phyloP scores from a whole-genome alignment of 2,329 filamentous ascomycete genomes.

The Neonectria faginata region DNA sequence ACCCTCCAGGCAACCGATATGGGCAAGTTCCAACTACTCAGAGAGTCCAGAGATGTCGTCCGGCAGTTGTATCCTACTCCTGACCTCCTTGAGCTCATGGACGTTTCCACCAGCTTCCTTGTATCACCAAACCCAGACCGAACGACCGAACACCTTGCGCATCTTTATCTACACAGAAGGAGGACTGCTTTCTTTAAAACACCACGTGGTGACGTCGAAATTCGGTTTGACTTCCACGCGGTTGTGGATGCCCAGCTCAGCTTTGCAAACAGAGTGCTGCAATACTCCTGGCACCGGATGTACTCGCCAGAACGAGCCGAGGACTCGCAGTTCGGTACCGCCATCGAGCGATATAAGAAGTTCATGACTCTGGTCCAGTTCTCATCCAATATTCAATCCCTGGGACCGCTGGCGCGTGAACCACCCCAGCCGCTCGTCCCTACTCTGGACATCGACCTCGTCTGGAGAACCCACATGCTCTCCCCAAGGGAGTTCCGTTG shows the following conservation, averaged over 20 bases:
- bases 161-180: constrained; percentile 11
- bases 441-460: constrained; percentile 35
- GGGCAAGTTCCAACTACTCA: constrained; percentile 20
- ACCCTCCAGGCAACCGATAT: constrained; percentile 13
- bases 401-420: neutral
- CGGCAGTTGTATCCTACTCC: constrained; percentile 7
- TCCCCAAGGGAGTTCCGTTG: constrained; percentile 18
- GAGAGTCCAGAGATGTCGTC: constrained; percentile 13
- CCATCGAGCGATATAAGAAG: constrained; percentile 32
- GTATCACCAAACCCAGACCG: constrained; percentile 1
- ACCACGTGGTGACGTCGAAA: neutral
- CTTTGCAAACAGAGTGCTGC: constrained; percentile 23
- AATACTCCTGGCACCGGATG: constrained; percentile 39
- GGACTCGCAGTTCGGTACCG: constrained; percentile 15
- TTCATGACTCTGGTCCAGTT: constrained; percentile 32
- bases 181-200: constrained; percentile 11
- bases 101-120: constrained; percentile 20
- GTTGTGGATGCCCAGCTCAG: constrained; percentile 28
- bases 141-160: constrained; percentile 10
- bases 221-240: constrained; percentile 29
- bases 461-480: constrained; percentile 40
- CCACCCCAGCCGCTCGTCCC: constrained; percentile 3
- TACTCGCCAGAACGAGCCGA: constrained; percentile 1
- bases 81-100: constrained; percentile 20
- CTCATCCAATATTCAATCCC: neutral